Evolutionary conservation across 805 yeast genomes (phyloP).

Genomic region (Starmerella bacillaris): DNA sequence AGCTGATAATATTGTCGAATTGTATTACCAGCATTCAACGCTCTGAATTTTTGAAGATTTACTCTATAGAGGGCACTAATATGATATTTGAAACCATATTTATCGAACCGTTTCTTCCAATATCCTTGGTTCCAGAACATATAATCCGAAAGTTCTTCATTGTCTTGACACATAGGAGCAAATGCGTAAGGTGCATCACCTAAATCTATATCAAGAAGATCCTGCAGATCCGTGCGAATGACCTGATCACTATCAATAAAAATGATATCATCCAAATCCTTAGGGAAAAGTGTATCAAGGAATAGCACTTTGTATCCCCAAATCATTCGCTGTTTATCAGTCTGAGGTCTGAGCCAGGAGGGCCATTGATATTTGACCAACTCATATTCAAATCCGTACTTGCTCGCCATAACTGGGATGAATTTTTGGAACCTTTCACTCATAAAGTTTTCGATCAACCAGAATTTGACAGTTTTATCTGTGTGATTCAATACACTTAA

Average conservation of each 20-base stretch:
- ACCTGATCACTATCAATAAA: constrained; percentile 80
- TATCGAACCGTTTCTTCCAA: constrained; percentile 52
- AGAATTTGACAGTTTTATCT: constrained; percentile 51
- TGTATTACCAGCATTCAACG: constrained; percentile 54
- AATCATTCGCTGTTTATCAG: constrained; percentile 57
- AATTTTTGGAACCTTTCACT: constrained; percentile 48
- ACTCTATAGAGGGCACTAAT: constrained; percentile 73
- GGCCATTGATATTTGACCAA: constrained; percentile 88
- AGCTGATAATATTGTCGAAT: constrained; percentile 72
- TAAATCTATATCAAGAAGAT: constrained; percentile 48
- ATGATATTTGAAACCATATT: constrained; percentile 39
- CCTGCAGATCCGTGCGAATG: constrained; percentile 55
- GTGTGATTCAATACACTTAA: constrained; percentile 55
- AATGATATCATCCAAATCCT: constrained; percentile 50
- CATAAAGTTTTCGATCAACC: constrained; percentile 71
- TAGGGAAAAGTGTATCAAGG: constrained; percentile 75
- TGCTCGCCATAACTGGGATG: constrained; percentile 39
- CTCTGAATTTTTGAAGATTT: constrained; percentile 51
- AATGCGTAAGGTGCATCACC: constrained; percentile 74
- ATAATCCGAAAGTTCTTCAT: constrained; percentile 64
- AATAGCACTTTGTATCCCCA: constrained; percentile 84
- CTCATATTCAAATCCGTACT: constrained; percentile 52
- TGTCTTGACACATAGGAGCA: constrained; percentile 72
- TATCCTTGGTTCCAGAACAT: constrained; percentile 89
- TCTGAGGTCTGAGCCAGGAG: constrained; percentile 61